These are phyloP conservation scores for Streptanthus diversifolius DNA, from an alignment of 345 rosid species.

Conservation along the genomic window DNA sequence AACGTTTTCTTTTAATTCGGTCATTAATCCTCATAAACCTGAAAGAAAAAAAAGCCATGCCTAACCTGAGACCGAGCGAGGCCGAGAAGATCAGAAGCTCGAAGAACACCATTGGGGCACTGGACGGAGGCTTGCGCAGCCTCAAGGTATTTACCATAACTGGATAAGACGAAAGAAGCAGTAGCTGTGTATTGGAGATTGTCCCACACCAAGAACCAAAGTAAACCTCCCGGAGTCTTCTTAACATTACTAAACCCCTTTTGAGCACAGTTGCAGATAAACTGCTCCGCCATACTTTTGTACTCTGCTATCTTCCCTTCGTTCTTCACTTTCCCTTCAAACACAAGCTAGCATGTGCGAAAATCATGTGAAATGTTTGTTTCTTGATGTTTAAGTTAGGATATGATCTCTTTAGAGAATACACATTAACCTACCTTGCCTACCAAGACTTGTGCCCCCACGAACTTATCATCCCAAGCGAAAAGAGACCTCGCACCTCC, in stretches of 20 bases:
- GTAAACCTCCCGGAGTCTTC: conserved; percentile 56
- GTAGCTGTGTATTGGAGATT: conserved; percentile 56
- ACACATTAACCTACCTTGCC: conserved; percentile 54
- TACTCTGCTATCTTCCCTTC: conserved; percentile 49
- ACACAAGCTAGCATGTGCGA: conserved; percentile 55
- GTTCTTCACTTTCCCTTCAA: conserved; percentile 40
- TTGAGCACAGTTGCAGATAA: conserved; percentile 79
- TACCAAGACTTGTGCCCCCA: conserved; percentile 81
- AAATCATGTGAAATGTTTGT: background rate
- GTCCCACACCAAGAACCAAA: conserved; percentile 46
- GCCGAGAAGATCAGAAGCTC: conserved; percentile 30
- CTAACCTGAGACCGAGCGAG: conserved; percentile 31
- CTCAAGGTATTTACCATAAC: conserved; percentile 44
- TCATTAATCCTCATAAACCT: conserved; percentile 24
- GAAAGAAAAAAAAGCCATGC: background rate
- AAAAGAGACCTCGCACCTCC: conserved; percentile 66
- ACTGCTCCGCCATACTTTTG: conserved; percentile 85
- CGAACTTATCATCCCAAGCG: conserved; percentile 92
- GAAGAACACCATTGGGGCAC: conserved; percentile 39
- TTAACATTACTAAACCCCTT: conserved; percentile 52
- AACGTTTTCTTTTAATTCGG: background rate
- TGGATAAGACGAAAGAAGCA: conserved; percentile 41
- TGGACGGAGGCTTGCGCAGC: conserved; percentile 35
- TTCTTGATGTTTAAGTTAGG: background rate
- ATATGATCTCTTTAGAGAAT: background rate